A percentile compares a stretch with the other conserved stretches of the same genome.
These are phyloP conservation scores for Cutaneotrichosporon dermatis DNA, from an alignment of 1,284 basidiomycete species.

Conservation along the genomic window DNA sequence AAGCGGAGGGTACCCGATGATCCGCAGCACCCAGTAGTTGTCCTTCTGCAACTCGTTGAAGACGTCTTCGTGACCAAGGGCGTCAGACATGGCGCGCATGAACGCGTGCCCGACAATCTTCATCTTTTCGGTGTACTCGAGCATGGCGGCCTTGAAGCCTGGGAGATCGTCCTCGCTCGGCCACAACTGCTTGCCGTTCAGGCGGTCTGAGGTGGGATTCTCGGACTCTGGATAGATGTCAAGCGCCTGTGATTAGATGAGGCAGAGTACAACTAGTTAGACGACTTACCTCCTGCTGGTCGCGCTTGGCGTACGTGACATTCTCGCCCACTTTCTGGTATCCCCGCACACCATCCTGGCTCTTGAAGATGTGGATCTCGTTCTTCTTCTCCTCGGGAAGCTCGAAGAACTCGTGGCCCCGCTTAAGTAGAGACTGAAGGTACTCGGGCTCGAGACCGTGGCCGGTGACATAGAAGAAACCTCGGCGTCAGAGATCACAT, in stretches of 20 bases:
- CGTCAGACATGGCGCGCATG: conserved; percentile 64
- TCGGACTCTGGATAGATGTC: conserved; percentile 61
- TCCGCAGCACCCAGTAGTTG: conserved; percentile 45
- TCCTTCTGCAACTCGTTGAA: neutral
- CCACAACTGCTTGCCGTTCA: neutral
- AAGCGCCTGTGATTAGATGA: conserved; percentile 50
- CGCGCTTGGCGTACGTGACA: conserved; percentile 73
- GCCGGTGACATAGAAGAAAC: conserved; percentile 1
- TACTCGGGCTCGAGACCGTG: neutral
- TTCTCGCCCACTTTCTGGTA: conserved; percentile 63
- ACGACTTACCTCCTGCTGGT: conserved; percentile 62
- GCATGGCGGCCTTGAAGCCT: conserved; percentile 59
- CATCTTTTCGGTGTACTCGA: conserved; percentile 75
- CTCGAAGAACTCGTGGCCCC: conserved; percentile 67
- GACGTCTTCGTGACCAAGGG: conserved; percentile 53
- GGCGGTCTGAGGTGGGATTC: neutral
- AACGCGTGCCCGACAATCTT: conserved; percentile 54
- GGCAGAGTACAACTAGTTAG: too few species aligned
- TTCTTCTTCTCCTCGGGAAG: conserved; percentile 69
- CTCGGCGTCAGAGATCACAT: neutral
- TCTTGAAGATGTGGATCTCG: conserved; percentile 54
- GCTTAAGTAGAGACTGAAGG: conserved; percentile 48
- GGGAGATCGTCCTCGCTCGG: neutral
- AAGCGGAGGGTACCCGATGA: conserved; percentile 75
- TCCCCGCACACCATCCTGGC: conserved; percentile 56